phyloP scores from a whole-genome alignment of 768 basidiomycete genomes.

The Suillus brevipes region DNA sequence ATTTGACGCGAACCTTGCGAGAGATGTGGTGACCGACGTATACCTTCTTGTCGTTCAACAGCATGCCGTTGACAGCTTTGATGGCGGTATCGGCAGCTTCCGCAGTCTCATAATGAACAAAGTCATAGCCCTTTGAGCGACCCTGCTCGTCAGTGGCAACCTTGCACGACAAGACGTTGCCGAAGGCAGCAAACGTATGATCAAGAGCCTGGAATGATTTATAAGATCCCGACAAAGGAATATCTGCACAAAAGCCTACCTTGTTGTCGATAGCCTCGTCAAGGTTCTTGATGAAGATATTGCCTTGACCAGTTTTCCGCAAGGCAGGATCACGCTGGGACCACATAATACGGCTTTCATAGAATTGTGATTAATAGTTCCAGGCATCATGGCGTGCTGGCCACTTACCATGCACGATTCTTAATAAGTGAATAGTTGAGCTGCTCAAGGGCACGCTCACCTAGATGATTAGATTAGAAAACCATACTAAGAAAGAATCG shows the following conservation, averaged over 20 bases:
- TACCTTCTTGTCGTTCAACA: constrained; percentile 99
- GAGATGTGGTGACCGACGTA: constrained; percentile 97
- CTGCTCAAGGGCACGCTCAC: constrained; percentile 97
- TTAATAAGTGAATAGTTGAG: constrained; percentile 99
- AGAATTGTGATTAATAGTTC: constrained; percentile 10
- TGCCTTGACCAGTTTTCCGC: constrained; percentile 99
- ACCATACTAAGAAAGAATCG: background rate
- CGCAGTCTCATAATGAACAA: constrained; percentile 98
- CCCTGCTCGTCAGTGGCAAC: constrained; percentile 96
- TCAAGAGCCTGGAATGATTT: constrained; percentile 76
- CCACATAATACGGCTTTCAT: constrained; percentile 97
- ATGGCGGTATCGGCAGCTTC: constrained; percentile 96
- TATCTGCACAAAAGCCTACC: constrained; percentile 38
- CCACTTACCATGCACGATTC: constrained; percentile 85
- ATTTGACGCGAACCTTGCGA: constrained; percentile 66
- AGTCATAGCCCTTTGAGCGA: constrained; percentile 95
- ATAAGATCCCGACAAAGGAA: background rate
- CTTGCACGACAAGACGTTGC: constrained; percentile 98
- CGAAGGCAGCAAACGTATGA: constrained; percentile 98
- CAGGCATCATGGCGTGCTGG: background rate
- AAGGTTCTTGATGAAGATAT: constrained; percentile 99
- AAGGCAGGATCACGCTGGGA: constrained; percentile 99
- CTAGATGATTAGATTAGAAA: constrained; percentile 38
- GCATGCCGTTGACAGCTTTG: constrained; percentile 98
- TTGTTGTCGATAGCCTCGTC: constrained; percentile 98